phyloP scores from a whole-genome alignment of 495 filamentous ascomycete species.

The Talaromyces proteolyticus region DNA sequence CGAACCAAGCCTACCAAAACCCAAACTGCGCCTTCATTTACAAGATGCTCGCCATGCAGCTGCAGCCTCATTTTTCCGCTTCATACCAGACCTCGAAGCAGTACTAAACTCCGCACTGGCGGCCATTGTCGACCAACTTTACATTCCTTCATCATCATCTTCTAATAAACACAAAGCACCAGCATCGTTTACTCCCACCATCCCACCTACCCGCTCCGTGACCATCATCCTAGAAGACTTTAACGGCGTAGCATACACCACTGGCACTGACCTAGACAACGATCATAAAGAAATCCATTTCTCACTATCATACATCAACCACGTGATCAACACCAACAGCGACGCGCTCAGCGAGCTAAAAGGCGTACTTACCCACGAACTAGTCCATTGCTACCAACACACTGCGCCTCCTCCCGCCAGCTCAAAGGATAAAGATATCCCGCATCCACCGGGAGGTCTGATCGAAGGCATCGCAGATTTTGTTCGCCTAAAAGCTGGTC shows the following conservation, averaged over 20 bases:
- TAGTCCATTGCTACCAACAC: slow-evolving; percentile 95
- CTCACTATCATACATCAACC: slow-evolving; percentile 66
- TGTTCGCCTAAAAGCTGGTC: slow-evolving; percentile 68
- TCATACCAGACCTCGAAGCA: slow-evolving; percentile 48
- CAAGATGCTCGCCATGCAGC: slow-evolving; percentile 64
- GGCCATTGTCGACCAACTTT: slow-evolving; percentile 60
- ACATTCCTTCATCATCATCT: slow-evolving; percentile 33
- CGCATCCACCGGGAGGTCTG: slow-evolving; percentile 61
- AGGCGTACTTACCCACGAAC: slow-evolving; percentile 85
- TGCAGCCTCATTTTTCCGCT: slow-evolving; percentile 53
- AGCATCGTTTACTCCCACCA: slow-evolving; percentile 21
- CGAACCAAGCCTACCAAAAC: slow-evolving; percentile 31
- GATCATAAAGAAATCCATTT: slow-evolving; percentile 97
- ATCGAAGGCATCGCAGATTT: slow-evolving; percentile 95
- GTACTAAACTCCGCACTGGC: slow-evolving; percentile 56
- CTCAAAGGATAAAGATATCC: slow-evolving; percentile 18
- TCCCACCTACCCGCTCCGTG: slow-evolving; percentile 66
- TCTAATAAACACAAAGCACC: not conserved
- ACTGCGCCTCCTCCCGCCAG: slow-evolving; percentile 54
- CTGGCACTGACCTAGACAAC: slow-evolving; percentile 70
- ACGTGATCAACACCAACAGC: slow-evolving; percentile 30
- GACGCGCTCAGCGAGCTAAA: slow-evolving; percentile 57
- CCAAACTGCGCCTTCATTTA: slow-evolving; percentile 65
- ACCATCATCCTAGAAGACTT: slow-evolving; percentile 79
- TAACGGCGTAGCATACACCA: slow-evolving; percentile 84